phyloP scores from a whole-genome alignment of 306 rosid genomes.

The Senna siamea region DNA sequence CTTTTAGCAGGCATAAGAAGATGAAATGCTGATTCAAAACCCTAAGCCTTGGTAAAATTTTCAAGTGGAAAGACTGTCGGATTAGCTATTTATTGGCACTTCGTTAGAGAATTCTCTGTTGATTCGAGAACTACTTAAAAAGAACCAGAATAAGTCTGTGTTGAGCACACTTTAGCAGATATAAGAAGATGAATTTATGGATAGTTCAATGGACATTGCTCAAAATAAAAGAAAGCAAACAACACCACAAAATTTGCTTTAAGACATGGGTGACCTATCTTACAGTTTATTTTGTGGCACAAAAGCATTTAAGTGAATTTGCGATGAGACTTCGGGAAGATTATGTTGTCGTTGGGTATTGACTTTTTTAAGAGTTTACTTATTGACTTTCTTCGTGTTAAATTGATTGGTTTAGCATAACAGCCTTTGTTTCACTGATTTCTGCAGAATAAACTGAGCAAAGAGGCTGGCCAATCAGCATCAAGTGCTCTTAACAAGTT shows the following conservation, averaged over 20 bases:
- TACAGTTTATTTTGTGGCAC: background rate
- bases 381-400: background rate
- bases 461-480: constrained; percentile 59
- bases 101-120: too few relatives aligned
- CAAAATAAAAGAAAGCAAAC: background rate
- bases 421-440: constrained; percentile 15
- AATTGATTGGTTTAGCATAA: constrained; percentile 17
- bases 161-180: background rate
- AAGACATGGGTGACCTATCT: background rate
- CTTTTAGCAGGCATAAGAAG: too few relatives aligned
- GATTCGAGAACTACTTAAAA: too few relatives aligned
- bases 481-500: constrained; percentile 64
- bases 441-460: constrained; percentile 63
- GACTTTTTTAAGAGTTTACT: background rate
- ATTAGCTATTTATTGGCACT: too few relatives aligned
- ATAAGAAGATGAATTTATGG: background rate
- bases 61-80: too few relatives aligned
- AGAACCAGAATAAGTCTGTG: background rate
- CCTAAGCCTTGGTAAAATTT: too few relatives aligned
- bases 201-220: background rate
- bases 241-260: background rate
- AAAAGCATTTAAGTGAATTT: constrained; percentile 12
- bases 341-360: constrained; percentile 15
- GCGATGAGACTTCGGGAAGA: background rate
- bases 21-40: too few relatives aligned